Evolutionary conservation across 1,284 basidiomycete species (phyloP).

Genomic region (Stygiomarasmius scandens): DNA sequence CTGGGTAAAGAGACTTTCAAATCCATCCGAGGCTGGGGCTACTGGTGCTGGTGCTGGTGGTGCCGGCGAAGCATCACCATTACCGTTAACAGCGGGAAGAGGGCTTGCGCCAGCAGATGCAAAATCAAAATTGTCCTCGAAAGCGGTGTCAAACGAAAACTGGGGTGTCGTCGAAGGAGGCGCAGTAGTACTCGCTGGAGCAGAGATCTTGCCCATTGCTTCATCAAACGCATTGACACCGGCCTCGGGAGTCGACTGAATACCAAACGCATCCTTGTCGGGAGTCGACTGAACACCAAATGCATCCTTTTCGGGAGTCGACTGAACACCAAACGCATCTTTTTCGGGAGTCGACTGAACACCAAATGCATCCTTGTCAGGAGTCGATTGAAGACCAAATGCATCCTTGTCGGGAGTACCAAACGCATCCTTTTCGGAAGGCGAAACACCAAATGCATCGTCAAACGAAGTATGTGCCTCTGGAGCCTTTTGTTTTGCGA

Average conservation of each 20-base stretch:
- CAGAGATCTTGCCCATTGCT: conserved; percentile 59
- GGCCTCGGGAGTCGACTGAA: conserved; percentile 31
- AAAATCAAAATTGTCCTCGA: conserved; percentile 90
- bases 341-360: conserved; percentile 12
- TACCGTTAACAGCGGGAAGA: conserved; percentile 24
- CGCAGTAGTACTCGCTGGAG: conserved; percentile 35
- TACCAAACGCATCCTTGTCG: conserved; percentile 35
- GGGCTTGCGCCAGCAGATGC: conserved; percentile 47
- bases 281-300: conserved; percentile 33
- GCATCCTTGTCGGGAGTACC: conserved; percentile 5
- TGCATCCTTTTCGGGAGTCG: too few relatives aligned
- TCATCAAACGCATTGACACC: conserved; percentile 76
- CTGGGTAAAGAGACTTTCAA: conserved; percentile 46
- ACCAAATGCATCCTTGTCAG: not conserved
- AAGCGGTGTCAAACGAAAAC: conserved; percentile 71
- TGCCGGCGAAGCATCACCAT: conserved; percentile 15
- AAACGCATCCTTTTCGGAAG: conserved; percentile 19
- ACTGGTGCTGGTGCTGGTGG: conserved; percentile 15
- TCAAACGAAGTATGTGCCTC: conserved; percentile 46
- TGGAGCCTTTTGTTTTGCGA: conserved; percentile 30
- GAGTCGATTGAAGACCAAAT: conserved; percentile 10
- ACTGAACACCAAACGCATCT: conserved; percentile 30
- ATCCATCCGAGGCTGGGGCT: conserved; percentile 27
- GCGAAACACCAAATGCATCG: conserved; percentile 62
- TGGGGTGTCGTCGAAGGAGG: conserved; percentile 44